Conservation (phyloP, 2,329 filamentous ascomycete species). For the Ophiostoma novo-ulmi region DNA sequence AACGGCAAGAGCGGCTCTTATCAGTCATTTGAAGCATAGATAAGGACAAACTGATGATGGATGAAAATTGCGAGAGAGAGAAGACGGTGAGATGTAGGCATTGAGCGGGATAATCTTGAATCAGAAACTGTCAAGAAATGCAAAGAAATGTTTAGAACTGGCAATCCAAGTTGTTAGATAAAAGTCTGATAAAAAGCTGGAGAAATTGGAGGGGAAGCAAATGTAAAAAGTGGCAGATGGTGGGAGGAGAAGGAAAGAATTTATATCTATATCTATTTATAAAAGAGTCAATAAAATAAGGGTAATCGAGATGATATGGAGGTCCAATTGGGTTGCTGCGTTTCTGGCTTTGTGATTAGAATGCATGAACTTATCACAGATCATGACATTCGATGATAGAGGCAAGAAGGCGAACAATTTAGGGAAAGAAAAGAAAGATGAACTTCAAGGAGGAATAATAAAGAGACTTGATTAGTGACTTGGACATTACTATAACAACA, state of each 20-base stretch:
- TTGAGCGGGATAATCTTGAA: background rate
- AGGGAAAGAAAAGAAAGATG: too few species aligned
- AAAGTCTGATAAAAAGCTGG: background rate
- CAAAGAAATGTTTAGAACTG: too few species aligned
- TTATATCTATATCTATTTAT: slow-evolving; percentile 3
- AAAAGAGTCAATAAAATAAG: background rate
- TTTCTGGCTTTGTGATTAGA: background rate
- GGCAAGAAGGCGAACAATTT: too few species aligned
- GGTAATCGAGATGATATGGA: background rate
- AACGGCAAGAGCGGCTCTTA: slow-evolving; percentile 1
- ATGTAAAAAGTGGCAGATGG: background rate
- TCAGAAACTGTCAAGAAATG: background rate
- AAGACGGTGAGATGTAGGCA: background rate
- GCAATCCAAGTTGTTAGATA: background rate
- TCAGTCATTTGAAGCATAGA: background rate
- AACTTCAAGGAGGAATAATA: background rate
- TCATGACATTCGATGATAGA: too few species aligned
- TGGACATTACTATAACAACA: background rate
- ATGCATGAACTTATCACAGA: too few species aligned
- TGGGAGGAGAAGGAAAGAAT: background rate
- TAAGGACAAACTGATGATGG: background rate
- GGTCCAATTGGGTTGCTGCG: background rate
- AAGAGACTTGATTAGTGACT: background rate
- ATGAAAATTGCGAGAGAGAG: background rate
- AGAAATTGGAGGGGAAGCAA: background rate